Evolutionary conservation across 345 rosid species (phyloP).

Genomic region (Bruguiera gymnorhiza): DNA sequence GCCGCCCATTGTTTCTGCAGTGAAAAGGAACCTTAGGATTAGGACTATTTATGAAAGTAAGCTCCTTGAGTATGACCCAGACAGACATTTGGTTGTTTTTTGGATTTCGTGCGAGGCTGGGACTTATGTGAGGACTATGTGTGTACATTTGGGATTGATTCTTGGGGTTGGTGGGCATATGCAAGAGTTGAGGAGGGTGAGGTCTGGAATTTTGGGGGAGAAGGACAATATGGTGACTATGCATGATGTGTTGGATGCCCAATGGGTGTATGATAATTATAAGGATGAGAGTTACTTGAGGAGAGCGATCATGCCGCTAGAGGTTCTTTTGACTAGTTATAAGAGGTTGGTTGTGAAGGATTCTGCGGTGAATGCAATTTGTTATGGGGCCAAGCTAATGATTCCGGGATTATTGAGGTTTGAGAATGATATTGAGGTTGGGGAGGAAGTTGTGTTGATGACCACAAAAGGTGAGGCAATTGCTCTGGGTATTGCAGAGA

Average conservation of each 20-base stretch:
- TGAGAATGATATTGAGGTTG: slow-evolving; percentile 82
- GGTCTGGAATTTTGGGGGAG: slow-evolving; percentile 93
- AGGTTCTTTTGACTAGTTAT: slow-evolving; percentile 79
- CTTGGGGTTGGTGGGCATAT: slow-evolving; percentile 95
- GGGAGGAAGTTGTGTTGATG: slow-evolving; percentile 90
- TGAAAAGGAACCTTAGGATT: slow-evolving; percentile 44
- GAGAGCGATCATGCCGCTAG: slow-evolving; percentile 89
- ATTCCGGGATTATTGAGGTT: slow-evolving; percentile 84
- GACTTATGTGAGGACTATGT: slow-evolving; percentile 88
- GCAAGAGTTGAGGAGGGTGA: slow-evolving; percentile 91
- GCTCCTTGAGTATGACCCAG: slow-evolving; percentile 62
- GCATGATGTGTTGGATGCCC: slow-evolving; percentile 98
- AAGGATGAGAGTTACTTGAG: slow-evolving; percentile 76
- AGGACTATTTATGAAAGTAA: slow-evolving; percentile 87
- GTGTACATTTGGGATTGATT: slow-evolving; percentile 85
- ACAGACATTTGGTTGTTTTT: slow-evolving; percentile 63
- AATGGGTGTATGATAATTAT: slow-evolving; percentile 63
- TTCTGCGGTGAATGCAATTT: slow-evolving; percentile 89
- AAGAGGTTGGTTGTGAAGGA: slow-evolving; percentile 93
- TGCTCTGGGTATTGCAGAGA: slow-evolving; percentile 93
- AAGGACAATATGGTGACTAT: slow-evolving; percentile 94
- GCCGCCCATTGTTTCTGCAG: not conserved
- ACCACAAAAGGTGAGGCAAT: slow-evolving; percentile 93
- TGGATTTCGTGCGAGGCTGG: slow-evolving; percentile 97
- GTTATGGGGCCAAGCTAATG: slow-evolving; percentile 94